phyloP scores from a whole-genome alignment of 306 rosid genomes.

The Dryas octopetala region DNA sequence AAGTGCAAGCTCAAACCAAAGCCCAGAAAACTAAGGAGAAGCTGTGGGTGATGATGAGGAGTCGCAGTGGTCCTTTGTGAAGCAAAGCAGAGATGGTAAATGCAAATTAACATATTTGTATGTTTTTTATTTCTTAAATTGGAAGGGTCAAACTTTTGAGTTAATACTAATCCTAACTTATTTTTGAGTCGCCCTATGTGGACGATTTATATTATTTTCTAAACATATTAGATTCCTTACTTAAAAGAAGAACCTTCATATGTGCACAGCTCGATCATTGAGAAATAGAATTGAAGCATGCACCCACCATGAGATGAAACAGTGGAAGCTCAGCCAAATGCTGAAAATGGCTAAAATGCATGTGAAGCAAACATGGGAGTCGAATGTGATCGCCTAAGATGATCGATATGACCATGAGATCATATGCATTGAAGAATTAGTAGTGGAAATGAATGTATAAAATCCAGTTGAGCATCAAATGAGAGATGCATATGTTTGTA shows the following conservation, averaged over 20 bases:
- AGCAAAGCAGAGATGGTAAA: neutral
- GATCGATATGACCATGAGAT: neutral
- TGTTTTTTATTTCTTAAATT: no score
- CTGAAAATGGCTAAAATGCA: neutral
- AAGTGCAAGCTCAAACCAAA: constrained; percentile 47
- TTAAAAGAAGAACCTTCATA: neutral
- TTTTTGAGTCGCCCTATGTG: neutral
- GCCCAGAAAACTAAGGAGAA: constrained; percentile 60
- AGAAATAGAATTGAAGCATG: neutral
- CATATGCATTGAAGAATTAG: neutral
- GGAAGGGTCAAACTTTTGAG: no score
- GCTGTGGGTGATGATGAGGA: constrained; percentile 58
- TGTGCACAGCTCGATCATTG: neutral
- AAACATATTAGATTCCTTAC: neutral
- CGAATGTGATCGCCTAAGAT: no score
- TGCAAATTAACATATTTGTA: neutral
- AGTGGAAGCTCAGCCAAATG: neutral
- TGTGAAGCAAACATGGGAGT: neutral
- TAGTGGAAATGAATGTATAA: neutral
- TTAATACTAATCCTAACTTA: no score
- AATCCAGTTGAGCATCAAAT: neutral
- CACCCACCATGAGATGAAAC: neutral
- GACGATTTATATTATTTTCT: neutral
- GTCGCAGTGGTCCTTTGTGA: constrained; percentile 57
- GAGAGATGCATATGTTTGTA: neutral